Evolutionary conservation across 805 yeast species (phyloP).

Genomic region (Lipomyces kockii): DNA sequence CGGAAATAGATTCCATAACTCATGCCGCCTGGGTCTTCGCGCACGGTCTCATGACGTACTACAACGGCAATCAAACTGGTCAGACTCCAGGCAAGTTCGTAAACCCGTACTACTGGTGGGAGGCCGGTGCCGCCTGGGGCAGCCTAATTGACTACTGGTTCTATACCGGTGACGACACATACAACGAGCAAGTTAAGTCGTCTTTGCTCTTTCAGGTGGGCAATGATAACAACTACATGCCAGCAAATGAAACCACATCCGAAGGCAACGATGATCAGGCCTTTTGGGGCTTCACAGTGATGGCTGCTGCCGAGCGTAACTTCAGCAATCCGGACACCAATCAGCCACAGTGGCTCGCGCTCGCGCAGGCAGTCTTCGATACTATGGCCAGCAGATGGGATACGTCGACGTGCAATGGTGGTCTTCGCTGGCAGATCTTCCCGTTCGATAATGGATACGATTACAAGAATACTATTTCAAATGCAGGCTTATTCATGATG

Average conservation of each 20-base stretch:
- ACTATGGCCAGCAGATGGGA: slow-evolving; percentile 94
- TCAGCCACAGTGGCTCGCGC: slow-evolving; percentile 75
- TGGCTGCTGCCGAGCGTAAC: slow-evolving; percentile 89
- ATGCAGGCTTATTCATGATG: slow-evolving; percentile 77
- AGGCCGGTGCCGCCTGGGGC: slow-evolving; percentile 86
- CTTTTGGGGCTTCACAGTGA: slow-evolving; percentile 92
- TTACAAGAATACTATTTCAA: slow-evolving; percentile 86
- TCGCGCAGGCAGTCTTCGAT: slow-evolving; percentile 88
- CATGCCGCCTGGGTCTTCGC: slow-evolving; percentile 58
- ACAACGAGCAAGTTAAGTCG: slow-evolving; percentile 58
- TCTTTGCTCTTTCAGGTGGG: slow-evolving; percentile 78
- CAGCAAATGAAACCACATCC: slow-evolving; percentile 83
- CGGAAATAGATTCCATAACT: slow-evolving; percentile 48
- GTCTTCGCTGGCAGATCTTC: slow-evolving; percentile 95
- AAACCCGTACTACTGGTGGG: slow-evolving; percentile 96
- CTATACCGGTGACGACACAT: slow-evolving; percentile 71
- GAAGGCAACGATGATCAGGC: slow-evolving; percentile 99
- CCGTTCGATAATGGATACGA: slow-evolving; percentile 92
- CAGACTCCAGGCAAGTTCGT: slow-evolving; percentile 86
- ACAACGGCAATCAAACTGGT: slow-evolving; percentile 67
- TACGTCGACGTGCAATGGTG: slow-evolving; percentile 71
- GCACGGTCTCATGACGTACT: slow-evolving; percentile 70
- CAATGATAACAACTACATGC: slow-evolving; percentile 75
- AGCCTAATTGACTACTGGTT: slow-evolving; percentile 77
- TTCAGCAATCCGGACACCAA: slow-evolving; percentile 68